Evolutionary conservation across 2,329 filamentous ascomycete species (phyloP).

Genomic region (Epichloe typhina): DNA sequence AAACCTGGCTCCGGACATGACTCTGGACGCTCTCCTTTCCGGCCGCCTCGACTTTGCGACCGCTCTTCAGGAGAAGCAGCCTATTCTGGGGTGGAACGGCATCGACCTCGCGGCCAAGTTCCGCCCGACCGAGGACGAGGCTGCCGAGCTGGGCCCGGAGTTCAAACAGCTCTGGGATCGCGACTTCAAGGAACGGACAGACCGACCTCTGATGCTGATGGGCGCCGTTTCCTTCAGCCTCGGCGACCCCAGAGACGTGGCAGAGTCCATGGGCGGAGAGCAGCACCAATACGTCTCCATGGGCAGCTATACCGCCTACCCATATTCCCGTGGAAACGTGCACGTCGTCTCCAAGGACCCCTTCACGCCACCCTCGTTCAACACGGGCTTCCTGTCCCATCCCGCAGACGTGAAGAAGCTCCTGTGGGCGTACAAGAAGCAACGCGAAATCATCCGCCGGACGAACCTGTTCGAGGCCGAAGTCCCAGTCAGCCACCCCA

Average conservation of each 20-base stretch:
- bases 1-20: slow-evolving; percentile 17
- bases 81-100: slow-evolving; percentile 42
- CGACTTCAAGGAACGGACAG: slow-evolving; percentile 31
- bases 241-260: slow-evolving; percentile 1
- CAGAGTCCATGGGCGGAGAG: background rate
- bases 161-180: slow-evolving; percentile 41
- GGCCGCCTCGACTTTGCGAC: slow-evolving; percentile 26
- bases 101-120: slow-evolving; percentile 44
- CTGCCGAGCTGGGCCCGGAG: slow-evolving; percentile 35
- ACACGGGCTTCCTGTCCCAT: slow-evolving; percentile 34
- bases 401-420: slow-evolving; percentile 42
- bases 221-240: slow-evolving; percentile 18
- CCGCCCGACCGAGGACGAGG: slow-evolving; percentile 38
- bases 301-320: slow-evolving; percentile 42
- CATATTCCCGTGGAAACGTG: slow-evolving; percentile 46
- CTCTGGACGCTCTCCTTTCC: slow-evolving; percentile 35
- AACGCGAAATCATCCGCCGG: slow-evolving; percentile 45
- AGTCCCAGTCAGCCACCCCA: slow-evolving; percentile 25
- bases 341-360: slow-evolving; percentile 38
- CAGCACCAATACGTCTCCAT: slow-evolving; percentile 35
- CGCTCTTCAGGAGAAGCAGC: slow-evolving; percentile 30
- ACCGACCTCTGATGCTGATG: slow-evolving; percentile 36
- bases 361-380: slow-evolving; percentile 36
- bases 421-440: slow-evolving; percentile 51
- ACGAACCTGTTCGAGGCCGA: slow-evolving; percentile 38